Conservation (phyloP, 129 eudicot genomes). For the Rutidosis leptorrhynchoides region DNA sequence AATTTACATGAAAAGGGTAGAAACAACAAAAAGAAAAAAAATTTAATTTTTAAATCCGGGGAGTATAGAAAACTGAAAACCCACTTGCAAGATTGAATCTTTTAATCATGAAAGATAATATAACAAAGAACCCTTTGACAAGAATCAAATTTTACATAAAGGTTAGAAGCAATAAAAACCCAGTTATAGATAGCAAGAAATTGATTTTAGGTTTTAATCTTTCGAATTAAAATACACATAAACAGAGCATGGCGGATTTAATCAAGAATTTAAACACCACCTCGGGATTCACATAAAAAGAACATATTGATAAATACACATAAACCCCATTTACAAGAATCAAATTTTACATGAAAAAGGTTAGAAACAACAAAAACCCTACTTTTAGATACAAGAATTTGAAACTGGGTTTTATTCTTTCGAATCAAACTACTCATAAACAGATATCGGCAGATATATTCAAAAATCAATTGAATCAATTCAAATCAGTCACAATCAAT, state of each 20-base stretch:
- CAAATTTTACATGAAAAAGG: no score
- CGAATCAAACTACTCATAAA: no score
- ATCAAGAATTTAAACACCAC: background rate
- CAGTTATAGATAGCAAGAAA: conserved; percentile 2
- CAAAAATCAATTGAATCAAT: no score
- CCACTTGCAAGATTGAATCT: background rate
- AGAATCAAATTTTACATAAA: background rate
- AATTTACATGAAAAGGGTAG: background rate
- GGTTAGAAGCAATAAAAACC: background rate
- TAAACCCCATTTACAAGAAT: no score
- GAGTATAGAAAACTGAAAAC: background rate
- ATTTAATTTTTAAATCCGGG: conserved; percentile 2
- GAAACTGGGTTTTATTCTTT: no score
- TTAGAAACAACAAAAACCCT: no score
- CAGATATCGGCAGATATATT: no score
- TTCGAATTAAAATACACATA: background rate
- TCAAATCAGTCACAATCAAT: background rate
- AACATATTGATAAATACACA: background rate
- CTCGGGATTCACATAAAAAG: background rate
- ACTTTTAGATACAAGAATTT: no score
- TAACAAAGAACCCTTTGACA: background rate
- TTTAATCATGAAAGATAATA: background rate
- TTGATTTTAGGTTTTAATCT: background rate
- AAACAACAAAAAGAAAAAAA: background rate
- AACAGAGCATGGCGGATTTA: background rate